Evolutionary conservation across 2,329 filamentous ascomycete genomes (phyloP).

Genomic region (Venturia aucupariae): DNA sequence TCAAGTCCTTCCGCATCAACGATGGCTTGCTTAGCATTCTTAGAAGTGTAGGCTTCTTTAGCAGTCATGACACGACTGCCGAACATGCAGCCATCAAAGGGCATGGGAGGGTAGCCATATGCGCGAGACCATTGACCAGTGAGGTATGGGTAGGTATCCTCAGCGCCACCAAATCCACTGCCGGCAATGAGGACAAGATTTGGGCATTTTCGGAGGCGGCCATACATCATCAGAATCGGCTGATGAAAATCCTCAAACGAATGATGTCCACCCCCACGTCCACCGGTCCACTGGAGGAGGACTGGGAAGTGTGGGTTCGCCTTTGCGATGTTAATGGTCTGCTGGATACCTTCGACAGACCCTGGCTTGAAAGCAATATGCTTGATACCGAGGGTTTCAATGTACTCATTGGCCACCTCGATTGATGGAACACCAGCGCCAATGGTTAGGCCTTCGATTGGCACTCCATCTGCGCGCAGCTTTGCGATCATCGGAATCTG

Average conservation of each 20-base stretch:
- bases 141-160: slow-evolving; percentile 40
- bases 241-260: slow-evolving; percentile 43
- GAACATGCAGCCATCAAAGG: slow-evolving; percentile 38
- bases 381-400: slow-evolving; percentile 47
- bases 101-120: slow-evolving; percentile 38
- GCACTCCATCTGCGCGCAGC: slow-evolving; percentile 36
- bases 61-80: slow-evolving; percentile 41
- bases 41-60: slow-evolving; percentile 37
- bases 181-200: slow-evolving; percentile 41
- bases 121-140: slow-evolving; percentile 36
- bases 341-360: slow-evolving; percentile 35
- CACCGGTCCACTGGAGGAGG: slow-evolving; percentile 41
- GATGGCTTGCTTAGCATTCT: slow-evolving; percentile 36
- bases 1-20: slow-evolving; percentile 34
- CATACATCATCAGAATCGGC: slow-evolving; percentile 39
- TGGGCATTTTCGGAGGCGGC: slow-evolving; percentile 34
- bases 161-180: slow-evolving; percentile 38
- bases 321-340: slow-evolving; percentile 39
- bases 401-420: slow-evolving; percentile 40
- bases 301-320: slow-evolving; percentile 37
- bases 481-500: slow-evolving; percentile 43
- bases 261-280: slow-evolving; percentile 41
- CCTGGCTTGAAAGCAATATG: slow-evolving; percentile 42
- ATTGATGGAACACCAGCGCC: slow-evolving; percentile 41
- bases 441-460: slow-evolving; percentile 39